Evolutionary conservation across 345 rosid species (phyloP), one percentile per base, ranked within the genome.

Genomic region (Carallia pectinifolia): DNA sequence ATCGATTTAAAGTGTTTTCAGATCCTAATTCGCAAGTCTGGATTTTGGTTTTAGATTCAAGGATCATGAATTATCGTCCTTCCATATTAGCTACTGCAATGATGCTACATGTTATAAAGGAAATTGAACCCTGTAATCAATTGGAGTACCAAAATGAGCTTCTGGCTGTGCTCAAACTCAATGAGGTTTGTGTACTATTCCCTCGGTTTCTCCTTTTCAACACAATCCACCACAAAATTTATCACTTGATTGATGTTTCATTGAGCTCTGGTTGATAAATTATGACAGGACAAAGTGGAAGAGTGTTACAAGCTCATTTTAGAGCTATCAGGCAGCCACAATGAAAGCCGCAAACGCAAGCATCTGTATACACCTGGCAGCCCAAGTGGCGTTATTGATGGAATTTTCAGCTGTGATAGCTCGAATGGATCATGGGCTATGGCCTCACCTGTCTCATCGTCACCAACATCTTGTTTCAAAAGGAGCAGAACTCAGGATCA

Each of bases 51-150:
- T 62, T 95, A 91, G 98, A 94, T 85, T 62, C 85, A 64, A 85
- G 88, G 78, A 84, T 85, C 70, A 73, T 85, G 76, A 53, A 79
- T 48, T 87, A 82, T 79, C 68, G 79, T 5, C 91, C 98, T 58
- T 94, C 96, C 9, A 80, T 73, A 50, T 77, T 91, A 68, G 98
- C 98, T 61, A 71, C 95, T 68, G 93, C 97, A 40, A 80, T 75
- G 70, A 88, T 94, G 91, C 82, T 85, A 69, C 82, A 77, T 81
- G 85, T 81, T 67, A 81, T 86, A 61, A 81, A 86, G 75, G 94
- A 86, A 66, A 77, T 81, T 67, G 87, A 83, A 74, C 85, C 90
- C 34, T 74, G 69, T 68, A 82, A 83, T 56, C 79, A 79, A 67
- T 66, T 71, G 62, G 86, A 85, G 68, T 84, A 84, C 75, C 88